Evolutionary conservation across 1,139 yeast genomes (phyloP), one percentile per base, ranked within the genome.

Genomic region (Candida neerlandica): DNA sequence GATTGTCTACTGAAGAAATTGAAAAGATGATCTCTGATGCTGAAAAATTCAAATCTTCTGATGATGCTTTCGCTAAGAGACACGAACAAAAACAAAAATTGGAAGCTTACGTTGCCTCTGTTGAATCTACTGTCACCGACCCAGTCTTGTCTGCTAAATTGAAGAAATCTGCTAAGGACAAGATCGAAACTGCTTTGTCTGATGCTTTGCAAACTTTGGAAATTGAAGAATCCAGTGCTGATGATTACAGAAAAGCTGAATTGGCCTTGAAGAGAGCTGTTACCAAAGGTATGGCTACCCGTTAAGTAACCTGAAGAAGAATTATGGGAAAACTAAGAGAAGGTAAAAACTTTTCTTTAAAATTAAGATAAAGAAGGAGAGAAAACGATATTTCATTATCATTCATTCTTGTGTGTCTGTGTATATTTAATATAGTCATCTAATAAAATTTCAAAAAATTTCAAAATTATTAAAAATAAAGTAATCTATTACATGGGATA

Each of bases 21-120:
- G 98, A 94, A 83, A 88, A 91, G 91, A 92, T 94, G 96, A 92
- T 94, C 76, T 81, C 80, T 77, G 97, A 94, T 74, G 99, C 99
- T 73, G 98, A 94, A 82, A 89, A 89, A 80, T 94, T 91, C 96
- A 94, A 94, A 89, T 82, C 94, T 70, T 89, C 96, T 66, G 99
- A 94, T 78, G 97, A 94, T 75, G 98, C 96, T 73, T 94, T 92
- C 88, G 95, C 98, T 79, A 92, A 92, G 92, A 89, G 90, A 78
- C 97, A 92, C 83, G 98, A 94, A 85, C 96, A 96, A 74, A 94
- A 92, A 85, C 98, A 94, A 83, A 92, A 92, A 84, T 89, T 94
- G 76, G 99, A 94, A 85, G 92, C 98, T 66, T 94, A 94, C 87
- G 96, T 94, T 74, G 88, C 97, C 68, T 88, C 96, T 66, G 94